Evolutionary conservation across 2,329 filamentous ascomycete genomes (phyloP), one percentile per base, ranked within the genome.

Genomic region (Sclerotinia glacialis): DNA sequence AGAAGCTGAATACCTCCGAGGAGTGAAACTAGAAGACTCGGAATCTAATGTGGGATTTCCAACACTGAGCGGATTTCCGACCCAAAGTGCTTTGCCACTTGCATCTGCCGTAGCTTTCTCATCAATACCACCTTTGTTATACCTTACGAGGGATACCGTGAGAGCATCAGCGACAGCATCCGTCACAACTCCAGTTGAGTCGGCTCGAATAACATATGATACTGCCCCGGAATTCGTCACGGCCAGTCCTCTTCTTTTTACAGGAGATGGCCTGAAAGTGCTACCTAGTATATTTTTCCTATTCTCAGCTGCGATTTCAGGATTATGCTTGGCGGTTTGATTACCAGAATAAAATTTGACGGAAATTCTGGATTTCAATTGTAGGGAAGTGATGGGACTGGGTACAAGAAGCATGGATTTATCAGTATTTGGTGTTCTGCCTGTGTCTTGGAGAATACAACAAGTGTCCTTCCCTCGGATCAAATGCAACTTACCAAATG

Each of bases 1-100:
- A 63, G 73, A 76, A 64, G 71, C 66, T 44, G 72, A 73, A 58
- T 73, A 74, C 58, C 69, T 71, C 23, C 69, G 58, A 28, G 73
- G 74, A 5, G 56, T 34, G 4, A 71, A 68, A 23, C 11, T 69
- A 23, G 67, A 67, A 49, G 68, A 65, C 14, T 72, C 71, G n/a
- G 72, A 68, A 42, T 70, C 73, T 59, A 69, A 59, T 8, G 56
- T 47, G 21, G 66, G 50, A 50, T 73, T 64, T 66, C 67, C 70
- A n/a, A 72, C 67, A 40, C 66, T 70, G 54, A 72, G 71, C 55
- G 60, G 60, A 42, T 67, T 54, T 61, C 67, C 59, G 12, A 69
- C 62, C 8, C 65, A 71, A 56, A 73, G 70, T 61, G 67, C 46
- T 26, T n/a, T 47, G 14, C 55, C 72, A 58, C 40, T 52, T 37